Evolutionary conservation across 768 basidiomycete genomes (phyloP).

Genomic region (Phylloporus sp.): DNA sequence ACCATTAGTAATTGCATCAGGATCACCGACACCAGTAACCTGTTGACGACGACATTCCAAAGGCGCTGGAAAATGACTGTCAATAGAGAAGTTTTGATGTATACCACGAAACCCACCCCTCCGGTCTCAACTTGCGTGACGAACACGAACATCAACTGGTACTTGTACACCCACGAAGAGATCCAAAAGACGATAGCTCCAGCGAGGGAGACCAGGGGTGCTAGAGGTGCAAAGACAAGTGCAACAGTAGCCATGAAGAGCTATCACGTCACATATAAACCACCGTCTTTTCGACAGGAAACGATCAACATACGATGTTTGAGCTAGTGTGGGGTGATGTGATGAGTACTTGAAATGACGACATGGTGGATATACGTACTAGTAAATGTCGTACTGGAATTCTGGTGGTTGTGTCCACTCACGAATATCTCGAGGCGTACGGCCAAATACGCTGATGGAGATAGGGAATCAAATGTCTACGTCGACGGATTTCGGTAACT

Average conservation of each 20-base stretch:
- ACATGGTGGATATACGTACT: conserved; percentile 43
- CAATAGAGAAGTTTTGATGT: not conserved
- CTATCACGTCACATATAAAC: conserved; percentile 31
- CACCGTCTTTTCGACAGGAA: not conserved
- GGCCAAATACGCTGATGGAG: conserved; percentile 61
- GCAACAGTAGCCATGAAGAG: conserved; percentile 92
- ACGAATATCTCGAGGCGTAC: conserved; percentile 84
- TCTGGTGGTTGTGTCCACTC: conserved; percentile 88
- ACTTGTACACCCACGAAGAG: conserved; percentile 87
- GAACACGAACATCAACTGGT: conserved; percentile 94
- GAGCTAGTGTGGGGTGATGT: conserved; percentile 34
- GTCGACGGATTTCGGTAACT: not conserved
- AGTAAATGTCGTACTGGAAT: conserved; percentile 85
- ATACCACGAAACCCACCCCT: conserved; percentile 53
- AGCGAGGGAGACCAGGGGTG: conserved; percentile 82
- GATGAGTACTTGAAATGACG: not conserved
- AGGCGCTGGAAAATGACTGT: conserved; percentile 50
- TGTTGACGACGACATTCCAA: conserved; percentile 93
- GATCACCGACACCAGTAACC: conserved; percentile 69
- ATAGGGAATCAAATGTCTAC: not conserved
- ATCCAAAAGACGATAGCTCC: conserved; percentile 86
- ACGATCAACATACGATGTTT: conserved; percentile 44
- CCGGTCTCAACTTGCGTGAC: conserved; percentile 88
- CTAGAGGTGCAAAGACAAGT: conserved; percentile 89
- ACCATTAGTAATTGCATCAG: conserved; percentile 87